These are phyloP conservation scores for Thermoascus crustaceus DNA, from an alignment of 2,329 filamentous ascomycete genomes.

Conservation along the genomic window DNA sequence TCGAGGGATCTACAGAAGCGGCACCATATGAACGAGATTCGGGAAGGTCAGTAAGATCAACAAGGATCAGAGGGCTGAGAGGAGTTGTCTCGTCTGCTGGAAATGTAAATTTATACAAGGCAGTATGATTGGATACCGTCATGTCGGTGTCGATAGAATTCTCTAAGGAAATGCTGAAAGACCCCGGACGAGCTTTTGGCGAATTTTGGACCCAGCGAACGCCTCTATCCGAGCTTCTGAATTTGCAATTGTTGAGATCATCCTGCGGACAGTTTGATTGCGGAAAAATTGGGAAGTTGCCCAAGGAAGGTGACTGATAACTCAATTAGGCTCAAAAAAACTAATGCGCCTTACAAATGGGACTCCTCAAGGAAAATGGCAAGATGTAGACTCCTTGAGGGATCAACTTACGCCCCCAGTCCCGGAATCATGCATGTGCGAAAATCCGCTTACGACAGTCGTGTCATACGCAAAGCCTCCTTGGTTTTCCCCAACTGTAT, in stretches of 20 bases:
- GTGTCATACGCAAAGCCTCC: constrained; percentile 50
- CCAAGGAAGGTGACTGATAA: constrained; percentile 50
- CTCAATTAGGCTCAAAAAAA: constrained; percentile 9
- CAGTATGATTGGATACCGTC: constrained; percentile 58
- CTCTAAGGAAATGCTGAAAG: constrained; percentile 54
- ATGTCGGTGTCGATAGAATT: constrained; percentile 56
- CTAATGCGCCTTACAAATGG: constrained; percentile 3
- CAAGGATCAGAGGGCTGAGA: constrained; percentile 52
- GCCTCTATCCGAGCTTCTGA: constrained; percentile 46
- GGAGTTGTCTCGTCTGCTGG: constrained; percentile 28
- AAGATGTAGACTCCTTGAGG: constrained; percentile 1
- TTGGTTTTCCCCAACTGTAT: constrained; percentile 47
- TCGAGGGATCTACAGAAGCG: constrained; percentile 46
- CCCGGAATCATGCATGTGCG: constrained; percentile 45
- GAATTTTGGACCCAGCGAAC: constrained; percentile 42
- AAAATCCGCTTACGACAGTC: constrained; percentile 44
- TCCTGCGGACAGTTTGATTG: constrained; percentile 55
- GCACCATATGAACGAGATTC: constrained; percentile 52
- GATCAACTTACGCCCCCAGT: constrained; percentile 37
- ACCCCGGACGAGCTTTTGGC: constrained; percentile 54
- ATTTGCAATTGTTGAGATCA: constrained; percentile 55
- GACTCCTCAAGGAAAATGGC: neutral
- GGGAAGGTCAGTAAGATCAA: constrained; percentile 58
- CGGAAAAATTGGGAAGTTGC: constrained; percentile 66
- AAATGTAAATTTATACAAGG: constrained; percentile 60